A percentile compares a stretch with the other conserved stretches of the same genome.
Conservation (phyloP, 257 asterid genomes). For the Salvia hispanica region DNA sequence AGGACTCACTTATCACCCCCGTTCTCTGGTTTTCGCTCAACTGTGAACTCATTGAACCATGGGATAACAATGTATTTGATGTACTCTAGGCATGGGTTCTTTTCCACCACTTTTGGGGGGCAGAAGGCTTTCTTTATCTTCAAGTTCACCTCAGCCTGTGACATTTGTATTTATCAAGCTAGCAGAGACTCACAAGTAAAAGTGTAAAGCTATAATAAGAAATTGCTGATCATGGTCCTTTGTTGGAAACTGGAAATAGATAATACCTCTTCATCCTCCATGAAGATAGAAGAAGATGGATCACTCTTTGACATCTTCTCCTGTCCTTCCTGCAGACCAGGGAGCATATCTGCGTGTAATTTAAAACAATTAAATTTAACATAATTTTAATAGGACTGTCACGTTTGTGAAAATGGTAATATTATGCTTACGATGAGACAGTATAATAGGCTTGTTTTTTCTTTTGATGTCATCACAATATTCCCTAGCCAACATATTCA, state of each 20-base stretch:
- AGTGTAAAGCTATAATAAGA: constrained; percentile 4
- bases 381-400: not conserved
- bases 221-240: not conserved
- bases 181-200: not conserved
- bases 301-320: constrained; percentile 82
- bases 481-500: constrained; percentile 88
- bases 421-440: constrained; percentile 67
- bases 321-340: constrained; percentile 39
- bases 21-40: constrained; percentile 71
- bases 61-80: constrained; percentile 32
- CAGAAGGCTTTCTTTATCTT: constrained; percentile 60
- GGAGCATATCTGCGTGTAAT: constrained; percentile 66
- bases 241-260: not conserved
- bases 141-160: constrained; percentile 74
- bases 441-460: constrained; percentile 80
- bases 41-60: constrained; percentile 70
- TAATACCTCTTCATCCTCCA: constrained; percentile 91
- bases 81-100: no score
- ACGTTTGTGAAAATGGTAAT: constrained; percentile 16
- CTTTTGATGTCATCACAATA: constrained; percentile 81
- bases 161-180: constrained; percentile 15
- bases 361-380: not conserved
- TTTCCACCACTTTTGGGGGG: no score
- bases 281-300: constrained; percentile 70
- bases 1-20: constrained; percentile 46